These are phyloP conservation scores for Betula pendula DNA, from an alignment of 306 rosid species.

Conservation along the genomic window DNA sequence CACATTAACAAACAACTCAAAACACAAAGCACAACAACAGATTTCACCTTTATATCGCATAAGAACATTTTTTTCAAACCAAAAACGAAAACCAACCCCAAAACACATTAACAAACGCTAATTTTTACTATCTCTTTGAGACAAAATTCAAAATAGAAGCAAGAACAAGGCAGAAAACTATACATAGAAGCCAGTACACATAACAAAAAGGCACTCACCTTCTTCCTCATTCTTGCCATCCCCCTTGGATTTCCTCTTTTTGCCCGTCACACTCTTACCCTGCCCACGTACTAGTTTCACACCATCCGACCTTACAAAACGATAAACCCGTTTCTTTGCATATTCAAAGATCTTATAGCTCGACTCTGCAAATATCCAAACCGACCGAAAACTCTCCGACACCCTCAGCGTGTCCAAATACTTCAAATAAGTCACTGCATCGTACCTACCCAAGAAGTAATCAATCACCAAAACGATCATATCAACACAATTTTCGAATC, in stretches of 20 bases:
- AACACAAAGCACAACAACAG: no score
- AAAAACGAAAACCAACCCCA: not conserved
- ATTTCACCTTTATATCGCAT: no score
- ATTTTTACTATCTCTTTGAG: not conserved
- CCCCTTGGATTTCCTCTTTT: conserved; percentile 65
- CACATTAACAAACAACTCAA: no score
- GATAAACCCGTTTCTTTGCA: conserved; percentile 91
- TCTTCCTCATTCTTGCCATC: conserved; percentile 47
- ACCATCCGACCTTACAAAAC: conserved; percentile 66
- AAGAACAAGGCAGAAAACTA: not conserved
- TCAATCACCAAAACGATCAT: conserved; percentile 24
- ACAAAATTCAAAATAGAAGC: conserved; percentile 18
- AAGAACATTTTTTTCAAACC: not conserved
- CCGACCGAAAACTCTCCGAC: conserved; percentile 90
- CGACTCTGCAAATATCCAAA: conserved; percentile 97
- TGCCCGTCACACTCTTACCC: conserved; percentile 50
- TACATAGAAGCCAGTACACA: conserved; percentile 16
- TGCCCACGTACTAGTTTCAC: conserved; percentile 36
- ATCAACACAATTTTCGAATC: not conserved
- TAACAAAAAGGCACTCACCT: conserved; percentile 49
- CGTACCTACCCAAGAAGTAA: conserved; percentile 62
- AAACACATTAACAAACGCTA: not conserved
- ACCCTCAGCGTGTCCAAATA: conserved; percentile 91
- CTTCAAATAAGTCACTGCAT: conserved; percentile 88
- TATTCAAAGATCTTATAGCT: conserved; percentile 89